Base-by-base conservation (phyloP, 768 basidiomycete genomes). In the Flagelloscypha sp. region DNA sequence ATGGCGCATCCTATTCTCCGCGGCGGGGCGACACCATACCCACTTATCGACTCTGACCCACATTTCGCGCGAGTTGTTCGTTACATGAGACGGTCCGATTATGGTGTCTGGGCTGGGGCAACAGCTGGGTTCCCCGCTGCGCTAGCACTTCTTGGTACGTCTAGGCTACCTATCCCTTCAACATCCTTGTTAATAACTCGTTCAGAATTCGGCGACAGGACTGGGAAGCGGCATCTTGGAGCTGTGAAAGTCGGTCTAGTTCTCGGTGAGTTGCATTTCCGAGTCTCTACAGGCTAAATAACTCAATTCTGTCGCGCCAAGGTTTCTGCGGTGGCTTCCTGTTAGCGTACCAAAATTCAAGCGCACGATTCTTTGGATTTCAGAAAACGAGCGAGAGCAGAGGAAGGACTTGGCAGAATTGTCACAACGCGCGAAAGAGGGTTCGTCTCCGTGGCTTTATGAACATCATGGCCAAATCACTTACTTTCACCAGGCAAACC, bases 361-460 rank as follows among this genome's bases (percentile, higher is more conserved):
- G 81, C 50, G 86, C 75, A 53, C 88, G 89, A n/a, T 87, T 94
- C 67, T 92, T 86, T 87, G 89, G 89, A 34, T 93, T 88, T 63
- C 76, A 5, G 89, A 94, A 61, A 94, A 94, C 61, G 73, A 76
- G 44, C 68, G 74, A 11, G 94, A 98, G 57, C 74, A 84, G 45
- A 74, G 74, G 33, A 69, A 65, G 58, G 94, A 97, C 54, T 50
- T 79, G 25, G 68, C 66, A 11, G 94, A 98, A 57, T 65, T 98
- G 28, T 75, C 73, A 30, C 76, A 84, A 44, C 76, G 76, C 16
- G 82, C 76, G 3, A 61, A 62, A 46, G 74, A 81, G 41, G 93
- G n/a, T n/a, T n/a, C n/a, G n/a, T n/a, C n/a, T n/a, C n/a, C n/a
- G n/a, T n/a, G n/a, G n/a, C n/a, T n/a, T n/a, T n/a, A n/a, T n/a